These are phyloP conservation scores for Populus ilicifolia DNA, from an alignment of 345 rosid genomes.

Conservation along the genomic window DNA sequence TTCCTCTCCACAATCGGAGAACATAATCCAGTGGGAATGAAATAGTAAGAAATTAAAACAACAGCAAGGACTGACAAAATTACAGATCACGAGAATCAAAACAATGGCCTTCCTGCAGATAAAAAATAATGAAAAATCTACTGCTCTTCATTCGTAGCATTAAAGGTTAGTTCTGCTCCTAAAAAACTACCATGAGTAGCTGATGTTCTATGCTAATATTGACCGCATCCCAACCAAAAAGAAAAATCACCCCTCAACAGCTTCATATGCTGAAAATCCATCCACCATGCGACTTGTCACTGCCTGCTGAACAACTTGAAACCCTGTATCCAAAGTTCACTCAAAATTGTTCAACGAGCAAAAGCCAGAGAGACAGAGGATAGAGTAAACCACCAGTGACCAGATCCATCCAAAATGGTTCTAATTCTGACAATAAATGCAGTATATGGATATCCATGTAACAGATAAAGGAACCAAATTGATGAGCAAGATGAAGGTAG, in stretches of 20 bases:
- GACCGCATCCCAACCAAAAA: constrained; percentile 15
- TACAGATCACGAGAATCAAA: neutral
- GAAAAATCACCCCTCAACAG: neutral
- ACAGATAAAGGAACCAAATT: neutral
- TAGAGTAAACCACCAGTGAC: neutral
- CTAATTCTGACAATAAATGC: neutral
- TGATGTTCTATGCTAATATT: constrained; percentile 7
- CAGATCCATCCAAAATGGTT: neutral
- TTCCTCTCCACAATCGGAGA: neutral
- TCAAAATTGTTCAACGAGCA: neutral
- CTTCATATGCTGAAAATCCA: constrained; percentile 2
- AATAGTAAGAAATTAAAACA: neutral
- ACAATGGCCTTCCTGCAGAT: neutral
- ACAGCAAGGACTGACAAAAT: neutral
- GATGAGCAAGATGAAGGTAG: neutral
- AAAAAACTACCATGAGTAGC: constrained; percentile 6
- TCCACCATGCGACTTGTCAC: constrained; percentile 4
- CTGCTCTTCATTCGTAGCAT: constrained; percentile 6
- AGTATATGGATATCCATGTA: neutral
- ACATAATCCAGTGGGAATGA: neutral
- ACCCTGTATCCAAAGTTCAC: constrained; percentile 18
- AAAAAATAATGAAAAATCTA: constrained; percentile 1
- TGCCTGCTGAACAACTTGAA: neutral
- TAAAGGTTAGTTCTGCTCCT: constrained; percentile 26
- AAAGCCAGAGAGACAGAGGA: neutral